Conservation (phyloP, 2,329 filamentous ascomycete genomes). For the Aspergillus aculeatus region DNA sequence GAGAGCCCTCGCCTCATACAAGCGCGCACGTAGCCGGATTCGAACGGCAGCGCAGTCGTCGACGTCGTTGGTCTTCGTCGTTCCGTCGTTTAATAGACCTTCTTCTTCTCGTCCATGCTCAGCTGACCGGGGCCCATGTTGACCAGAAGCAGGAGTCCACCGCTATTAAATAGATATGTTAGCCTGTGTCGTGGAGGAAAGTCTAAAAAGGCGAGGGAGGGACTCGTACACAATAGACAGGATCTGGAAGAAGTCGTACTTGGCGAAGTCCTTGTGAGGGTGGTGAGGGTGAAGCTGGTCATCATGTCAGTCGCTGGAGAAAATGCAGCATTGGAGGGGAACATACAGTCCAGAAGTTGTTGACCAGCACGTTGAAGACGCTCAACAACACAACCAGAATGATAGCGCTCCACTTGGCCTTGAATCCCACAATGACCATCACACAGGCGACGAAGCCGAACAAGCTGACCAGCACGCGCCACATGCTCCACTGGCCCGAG, state of each 20-base stretch:
- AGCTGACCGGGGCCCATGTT: slow-evolving; percentile 98
- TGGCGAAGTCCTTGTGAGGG: slow-evolving; percentile 99
- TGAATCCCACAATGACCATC: slow-evolving; percentile 99
- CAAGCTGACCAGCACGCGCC: slow-evolving; percentile 79
- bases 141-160: slow-evolving; percentile 90
- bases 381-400: slow-evolving; percentile 93
- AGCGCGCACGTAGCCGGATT: not conserved
- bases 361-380: slow-evolving; percentile 94
- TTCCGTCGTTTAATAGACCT: slow-evolving; percentile 73
- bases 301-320: slow-evolving; percentile 17
- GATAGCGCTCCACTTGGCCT: slow-evolving; percentile 97
- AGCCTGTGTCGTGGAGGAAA: not conserved
- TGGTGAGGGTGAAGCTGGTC: slow-evolving; percentile 88
- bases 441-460: slow-evolving; percentile 88
- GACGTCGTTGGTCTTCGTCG: not conserved
- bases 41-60: not conserved
- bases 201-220: not conserved
- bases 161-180: slow-evolving; percentile 45
- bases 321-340: not conserved
- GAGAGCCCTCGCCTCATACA: not conserved
- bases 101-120: slow-evolving; percentile 99
- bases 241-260: slow-evolving; percentile 99
- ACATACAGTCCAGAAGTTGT: slow-evolving; percentile 99
- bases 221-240: slow-evolving; percentile 81
- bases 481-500: slow-evolving; percentile 86